Conservation (phyloP, 1,139 yeast genomes). For the Hanseniaspora gamundiae region DNA sequence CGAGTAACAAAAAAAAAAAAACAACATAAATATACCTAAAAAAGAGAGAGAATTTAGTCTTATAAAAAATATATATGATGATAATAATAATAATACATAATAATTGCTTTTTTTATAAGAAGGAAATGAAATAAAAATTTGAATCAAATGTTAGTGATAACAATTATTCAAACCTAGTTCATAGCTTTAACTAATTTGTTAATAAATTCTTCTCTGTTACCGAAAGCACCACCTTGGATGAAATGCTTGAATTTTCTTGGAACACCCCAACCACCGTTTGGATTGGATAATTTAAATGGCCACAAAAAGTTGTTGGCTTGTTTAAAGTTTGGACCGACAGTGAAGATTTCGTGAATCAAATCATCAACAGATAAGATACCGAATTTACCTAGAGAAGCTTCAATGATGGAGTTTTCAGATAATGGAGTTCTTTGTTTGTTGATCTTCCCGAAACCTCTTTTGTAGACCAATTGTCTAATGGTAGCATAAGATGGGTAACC, state of each 20-base stretch:
- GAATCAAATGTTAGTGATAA: too few species aligned
- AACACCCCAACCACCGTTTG: conserved; percentile 99
- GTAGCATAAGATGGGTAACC: conserved; percentile 98
- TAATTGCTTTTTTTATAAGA: too few species aligned
- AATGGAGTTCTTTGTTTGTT: conserved; percentile 97
- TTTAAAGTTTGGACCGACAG: conserved; percentile 99
- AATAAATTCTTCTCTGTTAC: conserved; percentile 99
- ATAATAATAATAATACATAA: too few species aligned
- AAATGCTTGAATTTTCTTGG: conserved; percentile 98
- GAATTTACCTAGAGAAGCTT: conserved; percentile 88
- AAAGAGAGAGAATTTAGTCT: background rate
- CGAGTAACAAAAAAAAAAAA: background rate
- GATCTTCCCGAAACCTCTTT: conserved; percentile 99
- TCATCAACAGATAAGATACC: conserved; percentile 96
- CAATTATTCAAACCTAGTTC: conserved; percentile 70
- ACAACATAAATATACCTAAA: background rate
- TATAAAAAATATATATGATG: background rate
- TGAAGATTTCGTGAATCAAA: conserved; percentile 96
- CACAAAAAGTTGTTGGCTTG: conserved; percentile 99
- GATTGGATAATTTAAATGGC: conserved; percentile 99
- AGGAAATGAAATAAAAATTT: background rate
- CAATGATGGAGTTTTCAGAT: conserved; percentile 88
- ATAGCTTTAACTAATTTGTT: conserved; percentile 95
- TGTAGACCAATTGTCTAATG: conserved; percentile 93
- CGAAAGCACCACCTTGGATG: conserved; percentile 99